Base-by-base conservation (phyloP, 441 rosid genomes). In the Raphanus hybrid region DNA sequence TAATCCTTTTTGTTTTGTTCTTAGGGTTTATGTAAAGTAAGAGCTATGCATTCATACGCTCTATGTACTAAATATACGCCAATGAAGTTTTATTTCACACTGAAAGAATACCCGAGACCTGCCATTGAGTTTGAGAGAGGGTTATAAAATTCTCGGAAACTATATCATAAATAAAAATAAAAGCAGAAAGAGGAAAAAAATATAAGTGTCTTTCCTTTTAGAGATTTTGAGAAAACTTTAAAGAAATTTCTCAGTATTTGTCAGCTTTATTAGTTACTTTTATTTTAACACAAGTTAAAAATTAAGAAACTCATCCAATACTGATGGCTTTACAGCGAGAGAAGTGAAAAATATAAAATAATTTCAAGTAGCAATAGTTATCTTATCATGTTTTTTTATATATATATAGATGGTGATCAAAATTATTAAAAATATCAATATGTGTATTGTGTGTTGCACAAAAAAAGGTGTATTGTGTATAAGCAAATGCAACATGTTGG, bases 121-220 rank as follows among this genome's bases (percentile, higher is more conserved):
- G 71, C 2, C 70, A 73, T 34, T 35, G n/a, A 73, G 27, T 34
- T 52, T 15, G 23, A 35, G 55, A 45, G 48, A 45, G 54, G 55
- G 55, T 12, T 45, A 11, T 45, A 45, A 45, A 43, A 43, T 12
- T 48, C 52, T 45, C 12, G 6, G 32, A 29, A 45, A 45, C 12
- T 45, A 45, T 45, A 45, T 12, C 52, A 45, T 45, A 45, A 12
- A 45, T 45, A 45, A 45, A 45, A 45, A 12, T 45, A 45, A 45
- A 12, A 29, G 5, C 12, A 45, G 52, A 45, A 45, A 5, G n/a
- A 48, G 14, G 54, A 48, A 5, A 48, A 48, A 48, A n/a, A n/a
- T 48, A 48, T n/a, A 48, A 12, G 54, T 48, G 54, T 48, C 16
- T 48, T 48, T 48, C 55, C 55, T 48, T 48, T n/a, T 5, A 48